Conservation (phyloP, 2,329 filamentous ascomycete species). For the Colletotrichum orchidophilum region DNA sequence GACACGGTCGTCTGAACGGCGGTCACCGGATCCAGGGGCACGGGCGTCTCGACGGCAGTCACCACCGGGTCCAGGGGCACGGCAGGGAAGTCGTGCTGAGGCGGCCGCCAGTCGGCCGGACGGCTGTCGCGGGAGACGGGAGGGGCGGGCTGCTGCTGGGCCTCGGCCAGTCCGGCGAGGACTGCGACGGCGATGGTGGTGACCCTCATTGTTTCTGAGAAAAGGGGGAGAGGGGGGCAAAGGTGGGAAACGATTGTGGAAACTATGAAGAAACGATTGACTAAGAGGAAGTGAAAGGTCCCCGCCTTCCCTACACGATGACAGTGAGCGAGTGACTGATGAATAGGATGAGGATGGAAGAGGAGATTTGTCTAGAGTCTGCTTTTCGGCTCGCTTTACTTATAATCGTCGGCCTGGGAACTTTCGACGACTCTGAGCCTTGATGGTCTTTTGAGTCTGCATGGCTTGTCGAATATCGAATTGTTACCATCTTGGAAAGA, state of each 20-base stretch:
- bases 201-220: slow-evolving; percentile 25
- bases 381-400: slow-evolving; percentile 3
- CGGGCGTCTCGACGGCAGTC: too few relatives aligned
- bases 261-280: slow-evolving; percentile 23
- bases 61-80: not conserved
- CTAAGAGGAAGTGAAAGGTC: slow-evolving; percentile 21
- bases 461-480: slow-evolving; percentile 1
- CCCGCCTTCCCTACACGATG: slow-evolving; percentile 19
- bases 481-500: not conserved
- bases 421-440: not conserved
- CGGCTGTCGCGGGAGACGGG: not conserved
- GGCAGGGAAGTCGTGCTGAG: slow-evolving; percentile 8
- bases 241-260: slow-evolving; percentile 8
- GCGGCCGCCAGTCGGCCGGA: not conserved
- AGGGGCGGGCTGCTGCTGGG: too few relatives aligned
- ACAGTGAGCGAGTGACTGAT: slow-evolving; percentile 30
- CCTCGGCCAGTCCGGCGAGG: slow-evolving; percentile 25
- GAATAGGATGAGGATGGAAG: slow-evolving; percentile 15
- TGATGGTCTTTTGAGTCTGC: not conserved
- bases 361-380: not conserved
- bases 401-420: slow-evolving; percentile 2
- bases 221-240: not conserved
- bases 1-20: not conserved
- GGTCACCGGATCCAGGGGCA: not conserved
- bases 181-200: slow-evolving; percentile 14